phyloP scores from a whole-genome alignment of 305 asterid genomes.

The Rubia peregrina region DNA sequence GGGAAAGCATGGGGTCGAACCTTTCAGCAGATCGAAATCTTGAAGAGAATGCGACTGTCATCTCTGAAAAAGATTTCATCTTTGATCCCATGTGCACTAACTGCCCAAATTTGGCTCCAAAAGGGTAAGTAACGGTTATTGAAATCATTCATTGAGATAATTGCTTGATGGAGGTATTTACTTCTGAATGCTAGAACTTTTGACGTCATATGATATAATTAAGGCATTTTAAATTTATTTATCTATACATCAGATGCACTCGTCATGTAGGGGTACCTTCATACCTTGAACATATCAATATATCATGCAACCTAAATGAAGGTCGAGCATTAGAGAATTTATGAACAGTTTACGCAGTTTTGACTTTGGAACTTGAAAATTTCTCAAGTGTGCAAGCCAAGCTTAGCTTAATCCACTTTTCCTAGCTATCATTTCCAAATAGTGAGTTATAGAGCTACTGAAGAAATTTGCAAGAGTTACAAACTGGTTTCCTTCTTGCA shows the following conservation, averaged over 20 bases:
- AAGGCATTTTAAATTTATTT: not conserved
- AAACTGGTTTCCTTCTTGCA: not conserved
- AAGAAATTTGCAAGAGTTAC: not conserved
- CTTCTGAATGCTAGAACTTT: not conserved
- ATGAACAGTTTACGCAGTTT: not conserved
- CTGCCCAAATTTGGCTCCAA: conserved; percentile 86
- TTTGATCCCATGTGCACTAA: conserved; percentile 89
- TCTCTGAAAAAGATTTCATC: conserved; percentile 40
- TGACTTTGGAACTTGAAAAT: not conserved
- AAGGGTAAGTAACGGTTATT: conserved; percentile 51
- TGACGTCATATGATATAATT: not conserved
- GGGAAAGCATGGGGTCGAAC: conserved; percentile 42
- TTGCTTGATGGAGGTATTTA: not conserved
- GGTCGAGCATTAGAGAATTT: not conserved
- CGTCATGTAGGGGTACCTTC: no score
- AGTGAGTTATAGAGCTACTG: not conserved
- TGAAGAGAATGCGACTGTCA: conserved; percentile 27
- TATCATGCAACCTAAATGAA: not conserved
- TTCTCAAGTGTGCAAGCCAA: not conserved
- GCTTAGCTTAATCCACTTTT: not conserved
- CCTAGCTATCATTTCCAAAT: not conserved
- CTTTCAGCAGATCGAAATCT: conserved; percentile 25
- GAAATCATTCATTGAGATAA: not conserved
- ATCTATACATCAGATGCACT: not conserved
- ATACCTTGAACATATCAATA: not conserved